phyloP scores from a whole-genome alignment of 1,284 basidiomycete genomes.

The Ceratobasidium sp. region DNA sequence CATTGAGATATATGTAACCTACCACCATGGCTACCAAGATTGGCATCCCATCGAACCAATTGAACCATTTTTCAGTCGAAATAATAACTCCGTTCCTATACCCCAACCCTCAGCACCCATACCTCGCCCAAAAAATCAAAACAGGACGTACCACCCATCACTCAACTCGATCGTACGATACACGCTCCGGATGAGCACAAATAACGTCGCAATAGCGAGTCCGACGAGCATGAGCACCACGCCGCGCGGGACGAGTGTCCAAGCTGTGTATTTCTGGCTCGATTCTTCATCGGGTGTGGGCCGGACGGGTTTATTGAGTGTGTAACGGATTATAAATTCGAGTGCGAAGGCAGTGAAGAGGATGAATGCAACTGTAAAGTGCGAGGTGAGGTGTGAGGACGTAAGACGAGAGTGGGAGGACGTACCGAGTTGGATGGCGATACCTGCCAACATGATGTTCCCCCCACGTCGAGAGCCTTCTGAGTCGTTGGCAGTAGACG shows the following conservation, averaged over 20 bases:
- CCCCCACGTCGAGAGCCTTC: too few relatives aligned
- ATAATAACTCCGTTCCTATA: constrained; percentile 41
- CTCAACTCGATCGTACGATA: constrained; percentile 47
- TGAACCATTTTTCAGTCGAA: constrained; percentile 41
- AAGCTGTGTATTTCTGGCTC: constrained; percentile 18
- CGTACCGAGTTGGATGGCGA: constrained; percentile 49
- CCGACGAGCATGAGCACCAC: constrained; percentile 42
- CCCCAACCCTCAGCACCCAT: neutral
- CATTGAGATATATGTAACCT: neutral
- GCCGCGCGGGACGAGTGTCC: constrained; percentile 14
- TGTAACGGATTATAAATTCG: constrained; percentile 48
- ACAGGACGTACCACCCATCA: constrained; percentile 48
- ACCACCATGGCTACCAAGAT: constrained; percentile 37
- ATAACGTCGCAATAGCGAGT: constrained; percentile 42
- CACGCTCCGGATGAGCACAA: constrained; percentile 42
- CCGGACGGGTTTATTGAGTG: constrained; percentile 41
- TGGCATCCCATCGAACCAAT: constrained; percentile 37
- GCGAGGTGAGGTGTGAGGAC: neutral
- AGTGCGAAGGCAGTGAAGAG: constrained; percentile 48
- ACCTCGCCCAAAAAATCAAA: neutral
- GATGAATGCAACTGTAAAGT: constrained; percentile 48
- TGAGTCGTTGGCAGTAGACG: constrained; percentile 45
- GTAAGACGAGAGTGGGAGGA: neutral
- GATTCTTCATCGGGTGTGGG: constrained; percentile 42
- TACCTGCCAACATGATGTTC: constrained; percentile 49